phyloP scores from a whole-genome alignment of 345 rosid species.

The Hevea brasiliensis region DNA sequence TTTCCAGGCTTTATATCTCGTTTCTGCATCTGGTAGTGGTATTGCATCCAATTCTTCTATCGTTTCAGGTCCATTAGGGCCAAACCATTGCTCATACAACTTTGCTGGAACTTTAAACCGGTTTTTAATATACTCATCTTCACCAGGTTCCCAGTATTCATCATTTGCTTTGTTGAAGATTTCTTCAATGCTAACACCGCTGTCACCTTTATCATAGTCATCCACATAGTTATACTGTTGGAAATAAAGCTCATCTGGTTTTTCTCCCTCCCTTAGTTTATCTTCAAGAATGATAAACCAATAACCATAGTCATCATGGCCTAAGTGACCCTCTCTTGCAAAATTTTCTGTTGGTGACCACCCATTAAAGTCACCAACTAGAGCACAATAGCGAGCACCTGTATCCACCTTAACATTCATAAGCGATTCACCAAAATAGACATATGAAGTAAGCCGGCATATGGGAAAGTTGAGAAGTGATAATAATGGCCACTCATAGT shows the following conservation, averaged over 20 bases:
- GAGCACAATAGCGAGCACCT: constrained; percentile 96
- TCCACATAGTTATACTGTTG: constrained; percentile 90
- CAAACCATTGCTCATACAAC: constrained; percentile 84
- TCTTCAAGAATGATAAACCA: constrained; percentile 94
- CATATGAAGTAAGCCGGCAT: neutral
- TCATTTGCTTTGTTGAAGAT: constrained; percentile 74
- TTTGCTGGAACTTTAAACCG: constrained; percentile 87
- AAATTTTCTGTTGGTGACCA: constrained; percentile 89
- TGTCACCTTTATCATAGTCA: constrained; percentile 90
- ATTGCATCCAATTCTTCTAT: constrained; percentile 73
- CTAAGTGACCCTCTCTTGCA: constrained; percentile 81
- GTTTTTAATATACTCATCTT: constrained; percentile 71
- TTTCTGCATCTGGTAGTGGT: constrained; percentile 72
- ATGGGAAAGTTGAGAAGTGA: neutral
- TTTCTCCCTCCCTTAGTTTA: constrained; percentile 78
- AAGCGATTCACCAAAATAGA: constrained; percentile 10
- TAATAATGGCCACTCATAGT: neutral
- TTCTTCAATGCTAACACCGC: constrained; percentile 70
- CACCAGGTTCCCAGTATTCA: constrained; percentile 99
- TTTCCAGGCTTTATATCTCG: constrained; percentile 72
- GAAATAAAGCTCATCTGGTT: constrained; percentile 87
- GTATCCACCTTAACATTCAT: constrained; percentile 22
- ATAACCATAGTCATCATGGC: constrained; percentile 93
- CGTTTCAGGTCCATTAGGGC: constrained; percentile 91
- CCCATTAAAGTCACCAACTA: constrained; percentile 83